Evolutionary conservation across 2,329 filamentous ascomycete species (phyloP).

Genomic region (Calonectria multiphialidica): DNA sequence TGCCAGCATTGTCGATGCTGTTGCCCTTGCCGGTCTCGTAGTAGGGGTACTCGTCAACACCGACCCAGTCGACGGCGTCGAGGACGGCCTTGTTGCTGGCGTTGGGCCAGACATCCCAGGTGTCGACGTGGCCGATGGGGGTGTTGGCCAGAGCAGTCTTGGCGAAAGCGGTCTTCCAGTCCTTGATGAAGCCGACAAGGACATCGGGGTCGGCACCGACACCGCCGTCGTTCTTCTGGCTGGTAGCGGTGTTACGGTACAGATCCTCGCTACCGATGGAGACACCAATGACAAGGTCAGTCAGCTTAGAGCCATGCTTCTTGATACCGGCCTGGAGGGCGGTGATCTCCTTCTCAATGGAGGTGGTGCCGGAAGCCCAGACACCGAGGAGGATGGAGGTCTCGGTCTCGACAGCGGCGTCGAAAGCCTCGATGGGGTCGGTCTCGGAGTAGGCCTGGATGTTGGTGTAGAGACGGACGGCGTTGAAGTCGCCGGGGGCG

Average conservation of each 20-base stretch:
- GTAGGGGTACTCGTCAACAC: slow-evolving; percentile 76
- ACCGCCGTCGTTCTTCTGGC: slow-evolving; percentile 72
- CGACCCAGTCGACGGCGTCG: slow-evolving; percentile 73
- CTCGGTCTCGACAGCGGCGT: slow-evolving; percentile 73
- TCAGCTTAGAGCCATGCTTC: slow-evolving; percentile 63
- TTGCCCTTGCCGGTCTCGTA: slow-evolving; percentile 70
- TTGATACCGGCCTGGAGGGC: slow-evolving; percentile 69
- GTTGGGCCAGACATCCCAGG: slow-evolving; percentile 74
- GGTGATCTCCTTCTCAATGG: slow-evolving; percentile 70
- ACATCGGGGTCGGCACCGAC: slow-evolving; percentile 69
- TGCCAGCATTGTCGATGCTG: slow-evolving; percentile 65
- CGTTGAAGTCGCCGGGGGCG: slow-evolving; percentile 67
- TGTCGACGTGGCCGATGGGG: slow-evolving; percentile 76
- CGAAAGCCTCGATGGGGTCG: slow-evolving; percentile 85
- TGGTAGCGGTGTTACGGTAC: slow-evolving; percentile 72
- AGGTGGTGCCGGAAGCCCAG: slow-evolving; percentile 69
- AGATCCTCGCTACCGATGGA: slow-evolving; percentile 77
- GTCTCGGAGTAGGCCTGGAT: slow-evolving; percentile 74
- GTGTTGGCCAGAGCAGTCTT: slow-evolving; percentile 56
- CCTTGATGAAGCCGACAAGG: slow-evolving; percentile 74
- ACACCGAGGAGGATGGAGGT: slow-evolving; percentile 74
- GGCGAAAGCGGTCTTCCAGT: slow-evolving; percentile 71
- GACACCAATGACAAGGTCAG: slow-evolving; percentile 72
- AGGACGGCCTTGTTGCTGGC: slow-evolving; percentile 70
- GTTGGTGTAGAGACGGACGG: slow-evolving; percentile 76